Evolutionary conservation across 805 yeast genomes (phyloP).

Genomic region (Lipomyces kockii): DNA sequence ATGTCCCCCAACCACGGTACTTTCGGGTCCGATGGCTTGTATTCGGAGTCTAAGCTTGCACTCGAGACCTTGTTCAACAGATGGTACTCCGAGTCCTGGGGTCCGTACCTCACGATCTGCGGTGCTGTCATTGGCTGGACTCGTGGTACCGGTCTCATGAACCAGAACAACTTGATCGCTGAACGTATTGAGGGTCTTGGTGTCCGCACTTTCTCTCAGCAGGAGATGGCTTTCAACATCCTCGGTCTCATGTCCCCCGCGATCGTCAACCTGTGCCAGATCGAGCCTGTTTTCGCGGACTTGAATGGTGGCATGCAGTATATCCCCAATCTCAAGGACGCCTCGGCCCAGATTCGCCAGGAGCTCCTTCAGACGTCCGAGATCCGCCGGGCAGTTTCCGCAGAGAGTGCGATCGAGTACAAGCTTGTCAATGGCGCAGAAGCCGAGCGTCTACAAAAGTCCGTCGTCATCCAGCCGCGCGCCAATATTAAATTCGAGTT

Average conservation of each 20-base stretch:
- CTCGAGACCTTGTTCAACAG: slow-evolving; percentile 96
- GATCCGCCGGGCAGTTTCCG: slow-evolving; percentile 91
- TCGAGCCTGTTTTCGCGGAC: slow-evolving; percentile 95
- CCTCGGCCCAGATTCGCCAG: slow-evolving; percentile 77
- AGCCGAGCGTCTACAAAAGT: slow-evolving; percentile 83
- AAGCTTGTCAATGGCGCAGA: slow-evolving; percentile 82
- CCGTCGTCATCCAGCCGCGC: slow-evolving; percentile 83
- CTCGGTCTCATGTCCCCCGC: slow-evolving; percentile 91
- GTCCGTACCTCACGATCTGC: slow-evolving; percentile 87
- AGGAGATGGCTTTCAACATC: slow-evolving; percentile 98
- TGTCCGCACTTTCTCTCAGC: slow-evolving; percentile 97
- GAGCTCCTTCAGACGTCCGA: slow-evolving; percentile 80
- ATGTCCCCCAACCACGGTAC: slow-evolving; percentile 99
- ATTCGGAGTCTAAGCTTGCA: slow-evolving; percentile 95
- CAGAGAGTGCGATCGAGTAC: slow-evolving; percentile 89
- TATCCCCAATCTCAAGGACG: slow-evolving; percentile 87
- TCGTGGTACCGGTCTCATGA: slow-evolving; percentile 99
- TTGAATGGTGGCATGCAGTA: slow-evolving; percentile 98
- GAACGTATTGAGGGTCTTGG: slow-evolving; percentile 96
- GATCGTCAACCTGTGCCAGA: slow-evolving; percentile 84
- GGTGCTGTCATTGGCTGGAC: slow-evolving; percentile 99
- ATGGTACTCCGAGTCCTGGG: slow-evolving; percentile 99
- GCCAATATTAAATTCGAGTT: slow-evolving; percentile 92
- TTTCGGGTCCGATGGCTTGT: slow-evolving; percentile 96
- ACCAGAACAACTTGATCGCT: slow-evolving; percentile 95